Conservation (phyloP, 331 rosid species). For the Phaseolus coccineus region DNA sequence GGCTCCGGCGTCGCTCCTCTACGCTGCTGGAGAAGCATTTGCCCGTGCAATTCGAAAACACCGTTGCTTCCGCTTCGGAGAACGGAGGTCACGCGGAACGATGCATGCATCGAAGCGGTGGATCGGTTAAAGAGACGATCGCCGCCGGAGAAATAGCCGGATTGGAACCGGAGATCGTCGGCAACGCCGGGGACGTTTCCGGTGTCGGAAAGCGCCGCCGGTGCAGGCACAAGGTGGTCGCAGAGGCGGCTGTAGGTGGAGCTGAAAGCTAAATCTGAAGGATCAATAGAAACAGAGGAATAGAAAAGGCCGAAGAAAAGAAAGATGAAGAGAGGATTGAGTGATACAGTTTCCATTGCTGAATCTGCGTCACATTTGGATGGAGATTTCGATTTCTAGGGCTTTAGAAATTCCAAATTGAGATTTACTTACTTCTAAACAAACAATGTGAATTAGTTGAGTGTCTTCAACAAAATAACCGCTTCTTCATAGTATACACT, state of each 20-base stretch:
- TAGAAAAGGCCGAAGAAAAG: conserved; percentile 33
- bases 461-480: too few relatives aligned
- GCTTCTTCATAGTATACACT: too few relatives aligned
- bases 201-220: conserved; percentile 10
- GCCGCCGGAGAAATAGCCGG: conserved; percentile 71
- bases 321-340: conserved; percentile 13
- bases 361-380: conserved; percentile 36
- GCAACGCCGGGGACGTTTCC: conserved; percentile 14
- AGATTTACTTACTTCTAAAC: background rate
- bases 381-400: conserved; percentile 14
- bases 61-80: conserved; percentile 47
- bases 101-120: conserved; percentile 19
- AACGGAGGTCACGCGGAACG: conserved; percentile 37
- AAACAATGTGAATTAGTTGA: background rate
- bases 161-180: conserved; percentile 45
- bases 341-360: conserved; percentile 52
- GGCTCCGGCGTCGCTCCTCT: background rate
- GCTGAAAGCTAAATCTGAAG: conserved; percentile 25
- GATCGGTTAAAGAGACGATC: conserved; percentile 54
- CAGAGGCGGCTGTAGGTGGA: conserved; percentile 58
- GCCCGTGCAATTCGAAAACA: conserved; percentile 50
- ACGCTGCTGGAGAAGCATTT: conserved; percentile 47
- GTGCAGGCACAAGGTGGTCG: conserved; percentile 57
- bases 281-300: conserved; percentile 9
- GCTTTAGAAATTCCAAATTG: background rate